These are phyloP conservation scores for Sphaerulina musiva DNA, from an alignment of 2,329 filamentous ascomycete species.

Conservation along the genomic window DNA sequence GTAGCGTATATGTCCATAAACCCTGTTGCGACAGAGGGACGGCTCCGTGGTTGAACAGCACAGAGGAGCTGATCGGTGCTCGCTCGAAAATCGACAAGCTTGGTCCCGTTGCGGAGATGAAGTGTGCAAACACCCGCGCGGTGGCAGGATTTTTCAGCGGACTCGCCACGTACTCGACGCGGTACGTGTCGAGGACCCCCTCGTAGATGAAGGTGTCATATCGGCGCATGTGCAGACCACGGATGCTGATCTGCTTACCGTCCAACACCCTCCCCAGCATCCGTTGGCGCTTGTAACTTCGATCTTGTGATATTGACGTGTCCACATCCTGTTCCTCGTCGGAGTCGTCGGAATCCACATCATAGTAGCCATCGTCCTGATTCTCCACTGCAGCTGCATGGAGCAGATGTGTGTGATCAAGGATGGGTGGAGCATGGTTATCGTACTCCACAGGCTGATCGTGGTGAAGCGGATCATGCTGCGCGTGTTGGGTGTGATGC, in stretches of 20 bases:
- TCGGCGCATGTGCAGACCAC: constrained; percentile 31
- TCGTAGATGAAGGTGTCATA: constrained; percentile 45
- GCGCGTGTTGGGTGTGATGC: background rate
- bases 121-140: constrained; percentile 81
- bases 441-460: constrained; percentile 17
- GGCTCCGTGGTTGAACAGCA: constrained; percentile 56
- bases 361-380: constrained; percentile 46
- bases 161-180: constrained; percentile 43
- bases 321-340: constrained; percentile 41
- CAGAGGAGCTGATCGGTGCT: constrained; percentile 64
- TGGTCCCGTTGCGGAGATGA: constrained; percentile 80
- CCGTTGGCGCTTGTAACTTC: constrained; percentile 19
- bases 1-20: constrained; percentile 68
- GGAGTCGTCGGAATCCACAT: constrained; percentile 43
- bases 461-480: background rate
- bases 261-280: constrained; percentile 26
- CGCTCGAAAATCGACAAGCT: constrained; percentile 83
- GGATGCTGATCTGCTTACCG: constrained; percentile 26
- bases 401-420: constrained; percentile 29
- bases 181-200: constrained; percentile 42
- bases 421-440: constrained; percentile 9
- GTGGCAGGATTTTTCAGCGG: constrained; percentile 76
- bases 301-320: constrained; percentile 12
- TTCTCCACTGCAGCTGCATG: constrained; percentile 39
- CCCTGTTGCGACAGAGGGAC: constrained; percentile 57